phyloP scores from a whole-genome alignment of 306 rosid species.

The Gynostemma pentaphyllum region DNA sequence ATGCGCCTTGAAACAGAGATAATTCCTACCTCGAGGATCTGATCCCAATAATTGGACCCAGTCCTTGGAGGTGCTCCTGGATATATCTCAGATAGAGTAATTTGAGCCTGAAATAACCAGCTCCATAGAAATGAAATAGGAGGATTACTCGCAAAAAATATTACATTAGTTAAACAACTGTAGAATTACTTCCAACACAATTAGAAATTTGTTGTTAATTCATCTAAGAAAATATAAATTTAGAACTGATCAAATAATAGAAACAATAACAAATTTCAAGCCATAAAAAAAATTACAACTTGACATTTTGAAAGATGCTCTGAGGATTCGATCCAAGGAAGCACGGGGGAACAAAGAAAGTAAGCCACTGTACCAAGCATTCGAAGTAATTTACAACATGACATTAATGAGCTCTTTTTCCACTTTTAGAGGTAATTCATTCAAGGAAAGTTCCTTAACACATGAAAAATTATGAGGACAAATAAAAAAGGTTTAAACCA shows the following conservation, averaged over 20 bases:
- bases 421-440: background rate
- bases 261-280: background rate
- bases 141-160: background rate
- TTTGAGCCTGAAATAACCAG: slow-evolving; percentile 53
- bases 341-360: too few relatives aligned
- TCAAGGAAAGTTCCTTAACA: too few relatives aligned
- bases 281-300: background rate
- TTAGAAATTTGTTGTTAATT: too few relatives aligned
- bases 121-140: too few relatives aligned
- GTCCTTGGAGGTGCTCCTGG: slow-evolving; percentile 83
- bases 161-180: background rate
- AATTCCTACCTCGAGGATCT: slow-evolving; percentile 79
- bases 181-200: background rate
- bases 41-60: slow-evolving; percentile 88
- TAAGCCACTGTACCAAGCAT: too few relatives aligned
- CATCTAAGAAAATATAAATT: too few relatives aligned
- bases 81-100: slow-evolving; percentile 87
- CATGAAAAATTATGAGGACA: background rate
- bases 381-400: background rate
- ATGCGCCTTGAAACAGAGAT: slow-evolving; percentile 75
- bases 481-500: background rate
- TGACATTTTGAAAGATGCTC: too few relatives aligned
- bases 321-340: too few relatives aligned
- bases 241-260: background rate
- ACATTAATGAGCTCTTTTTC: background rate